Evolutionary conservation across 148 eudicot species (phyloP).

Genomic region (Linanthus parryae): DNA sequence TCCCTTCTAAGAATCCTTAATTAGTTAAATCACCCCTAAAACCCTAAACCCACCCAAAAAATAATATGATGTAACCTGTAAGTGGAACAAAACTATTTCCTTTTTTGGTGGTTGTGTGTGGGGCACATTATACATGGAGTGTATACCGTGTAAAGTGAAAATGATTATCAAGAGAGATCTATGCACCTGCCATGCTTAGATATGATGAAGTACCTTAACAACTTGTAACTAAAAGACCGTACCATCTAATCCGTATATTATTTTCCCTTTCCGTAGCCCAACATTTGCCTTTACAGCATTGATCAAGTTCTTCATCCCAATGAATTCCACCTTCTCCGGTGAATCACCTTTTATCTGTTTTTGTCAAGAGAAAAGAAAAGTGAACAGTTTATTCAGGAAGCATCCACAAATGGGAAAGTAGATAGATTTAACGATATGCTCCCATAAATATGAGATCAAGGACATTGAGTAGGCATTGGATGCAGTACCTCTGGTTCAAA

Average conservation of each 20-base stretch:
- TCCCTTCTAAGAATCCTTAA: no score
- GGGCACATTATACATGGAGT: no score
- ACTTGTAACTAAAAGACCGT: slow-evolving; percentile 9
- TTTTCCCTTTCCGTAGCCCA: slow-evolving; percentile 62
- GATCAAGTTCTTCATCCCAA: slow-evolving; percentile 86
- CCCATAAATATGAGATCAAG: slow-evolving; percentile 8
- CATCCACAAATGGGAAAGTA: background rate
- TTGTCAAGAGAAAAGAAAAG: slow-evolving; percentile 21
- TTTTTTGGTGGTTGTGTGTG: no score
- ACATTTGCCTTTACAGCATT: slow-evolving; percentile 57
- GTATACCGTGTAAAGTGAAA: no score
- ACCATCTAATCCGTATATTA: slow-evolving; percentile 92
- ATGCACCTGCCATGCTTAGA: no score
- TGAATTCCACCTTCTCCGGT: slow-evolving; percentile 89
- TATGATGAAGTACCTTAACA: no score
- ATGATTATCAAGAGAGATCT: no score
- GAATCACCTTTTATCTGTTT: slow-evolving; percentile 93
- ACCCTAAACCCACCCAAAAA: no score
- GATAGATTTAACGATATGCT: background rate
- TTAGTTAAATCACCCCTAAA: no score
- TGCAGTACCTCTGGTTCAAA: slow-evolving; percentile 95
- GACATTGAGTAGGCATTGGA: slow-evolving; percentile 13
- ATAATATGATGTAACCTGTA: no score
- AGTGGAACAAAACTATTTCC: no score
- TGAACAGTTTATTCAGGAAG: background rate